Base-by-base conservation (phyloP, 108 stramenopile genomes). In the Epipyxis sp. region DNA sequence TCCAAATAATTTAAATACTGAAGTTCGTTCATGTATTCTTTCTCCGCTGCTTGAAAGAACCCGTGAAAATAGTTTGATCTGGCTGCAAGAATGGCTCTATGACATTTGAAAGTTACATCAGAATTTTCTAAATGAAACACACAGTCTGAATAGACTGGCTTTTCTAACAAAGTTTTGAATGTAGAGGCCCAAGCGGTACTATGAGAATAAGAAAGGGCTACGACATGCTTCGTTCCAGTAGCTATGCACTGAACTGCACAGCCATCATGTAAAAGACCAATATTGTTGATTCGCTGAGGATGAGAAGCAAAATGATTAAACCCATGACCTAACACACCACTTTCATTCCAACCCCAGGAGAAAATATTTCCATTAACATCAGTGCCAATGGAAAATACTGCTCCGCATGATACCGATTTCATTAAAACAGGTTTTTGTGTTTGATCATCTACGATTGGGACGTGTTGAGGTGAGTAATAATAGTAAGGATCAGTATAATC, bases 261-360 rank as follows among this genome's bases (percentile, higher is more conserved):
- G 6, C 50, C 32, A 6, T 3, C 71, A 13, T 3, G n/a, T 10
- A 6, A 10, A 10, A 6, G 3, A 27, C 71, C 71, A 13, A 74
- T 42, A 10, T 39, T 39, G 3, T 46, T 42, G 43, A 74, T 74
- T 27, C 50, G 3, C 20, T 46, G 44, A 27, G 71, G 71, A 42
- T 13, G 27, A 54, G 44, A 27, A 27, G 71, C 16, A 25, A 34
- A 74, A 6, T 27, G 32, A 68, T 41, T 16, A 10, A 54, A 42
- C 6, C 13, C 34, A 35, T 74, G 71, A 74, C 76, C 78, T 13
- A 78, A 62, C 59, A 58, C 78, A 42, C 78, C 78, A 1, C 40
- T 34, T 27, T 37, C 78, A 59, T 78, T 78, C 78, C 78, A 78
- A 2, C 78, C 78, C 59, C 59, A 78, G 25, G 40, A 42, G 6